A percentile compares a stretch with the other conserved stretches of the same genome.
These are phyloP conservation scores for Paraconiothyrium sp. DNA, from an alignment of 2,329 filamentous ascomycete genomes.

Conservation along the genomic window DNA sequence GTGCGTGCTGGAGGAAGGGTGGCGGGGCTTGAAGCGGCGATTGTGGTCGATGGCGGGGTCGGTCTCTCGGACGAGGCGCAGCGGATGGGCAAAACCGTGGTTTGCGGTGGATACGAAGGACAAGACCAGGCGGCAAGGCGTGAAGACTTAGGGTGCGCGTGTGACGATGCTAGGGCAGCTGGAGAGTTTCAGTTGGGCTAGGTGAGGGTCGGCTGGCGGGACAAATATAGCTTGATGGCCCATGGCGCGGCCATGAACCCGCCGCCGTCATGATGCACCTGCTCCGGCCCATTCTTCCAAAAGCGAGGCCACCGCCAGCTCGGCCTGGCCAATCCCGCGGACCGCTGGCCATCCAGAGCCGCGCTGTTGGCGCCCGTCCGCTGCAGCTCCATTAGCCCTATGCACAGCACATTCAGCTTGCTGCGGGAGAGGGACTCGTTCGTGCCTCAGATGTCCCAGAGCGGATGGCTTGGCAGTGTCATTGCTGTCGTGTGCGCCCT, in stretches of 20 bases:
- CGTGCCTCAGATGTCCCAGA: constrained; percentile 9
- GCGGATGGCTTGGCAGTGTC: constrained; percentile 4
- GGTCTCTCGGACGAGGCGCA: constrained; percentile 24
- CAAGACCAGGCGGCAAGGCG: constrained; percentile 16
- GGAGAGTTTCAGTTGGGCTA: constrained; percentile 19
- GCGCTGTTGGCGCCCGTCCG: constrained; percentile 33
- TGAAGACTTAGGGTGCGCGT: constrained; percentile 6
- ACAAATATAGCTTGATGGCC: constrained; percentile 1
- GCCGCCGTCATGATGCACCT: constrained; percentile 6
- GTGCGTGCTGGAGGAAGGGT: constrained; percentile 4
- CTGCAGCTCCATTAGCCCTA: constrained; percentile 25
- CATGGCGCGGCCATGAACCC: background rate
- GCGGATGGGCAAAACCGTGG: constrained; percentile 15
- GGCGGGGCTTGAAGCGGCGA: constrained; percentile 17
- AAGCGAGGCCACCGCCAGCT: constrained; percentile 13
- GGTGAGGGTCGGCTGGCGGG: background rate
- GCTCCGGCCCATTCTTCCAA: constrained; percentile 3
- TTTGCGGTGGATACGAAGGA: background rate
- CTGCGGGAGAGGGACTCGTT: constrained; percentile 5
- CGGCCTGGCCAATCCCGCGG: constrained; percentile 19
- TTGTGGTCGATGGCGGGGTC: constrained; percentile 19
- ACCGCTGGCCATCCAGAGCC: constrained; percentile 34
- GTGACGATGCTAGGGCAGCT: constrained; percentile 3
- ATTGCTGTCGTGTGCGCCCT: background rate
- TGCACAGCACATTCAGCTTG: constrained; percentile 14